Evolutionary conservation across 2,329 filamentous ascomycete species (phyloP).

Genomic region (Cordyceps tenuipes): DNA sequence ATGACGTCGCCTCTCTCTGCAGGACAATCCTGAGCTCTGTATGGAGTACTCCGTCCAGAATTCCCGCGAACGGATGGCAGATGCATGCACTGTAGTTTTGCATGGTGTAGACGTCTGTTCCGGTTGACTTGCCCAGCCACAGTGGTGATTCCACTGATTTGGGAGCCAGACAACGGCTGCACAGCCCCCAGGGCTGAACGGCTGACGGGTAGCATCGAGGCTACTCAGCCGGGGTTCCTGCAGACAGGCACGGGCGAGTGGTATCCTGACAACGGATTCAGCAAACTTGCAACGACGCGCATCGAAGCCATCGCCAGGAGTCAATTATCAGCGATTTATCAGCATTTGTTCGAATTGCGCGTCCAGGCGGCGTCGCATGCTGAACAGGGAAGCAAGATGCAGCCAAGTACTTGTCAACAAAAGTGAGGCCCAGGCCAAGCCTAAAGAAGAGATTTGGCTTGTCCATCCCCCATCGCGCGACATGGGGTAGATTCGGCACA

Average conservation of each 20-base stretch:
- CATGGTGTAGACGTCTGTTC: too few relatives aligned
- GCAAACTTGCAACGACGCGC: too few relatives aligned
- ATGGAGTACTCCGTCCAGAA: too few relatives aligned
- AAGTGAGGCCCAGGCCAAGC: slow-evolving; percentile 1
- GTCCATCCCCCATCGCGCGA: background rate
- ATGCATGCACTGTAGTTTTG: too few relatives aligned
- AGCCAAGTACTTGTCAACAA: background rate
- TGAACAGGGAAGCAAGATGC: background rate
- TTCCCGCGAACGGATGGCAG: too few relatives aligned
- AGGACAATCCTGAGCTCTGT: too few relatives aligned
- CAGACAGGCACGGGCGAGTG: background rate
- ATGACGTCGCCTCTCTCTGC: background rate
- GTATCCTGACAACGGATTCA: background rate
- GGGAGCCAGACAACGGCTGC: background rate
- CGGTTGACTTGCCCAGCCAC: too few relatives aligned
- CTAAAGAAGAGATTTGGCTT: slow-evolving; percentile 1
- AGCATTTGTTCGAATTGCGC: background rate
- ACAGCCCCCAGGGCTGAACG: slow-evolving; percentile 7
- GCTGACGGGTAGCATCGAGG: slow-evolving; percentile 5
- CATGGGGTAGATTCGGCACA: background rate
- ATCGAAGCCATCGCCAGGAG: too few relatives aligned
- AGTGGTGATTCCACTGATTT: too few relatives aligned
- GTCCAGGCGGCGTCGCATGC: background rate
- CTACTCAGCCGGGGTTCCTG: background rate
- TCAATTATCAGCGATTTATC: too few relatives aligned